These are phyloP conservation scores for Puccinia brachypodii DNA, from an alignment of 1,284 basidiomycete species.

Conservation along the genomic window DNA sequence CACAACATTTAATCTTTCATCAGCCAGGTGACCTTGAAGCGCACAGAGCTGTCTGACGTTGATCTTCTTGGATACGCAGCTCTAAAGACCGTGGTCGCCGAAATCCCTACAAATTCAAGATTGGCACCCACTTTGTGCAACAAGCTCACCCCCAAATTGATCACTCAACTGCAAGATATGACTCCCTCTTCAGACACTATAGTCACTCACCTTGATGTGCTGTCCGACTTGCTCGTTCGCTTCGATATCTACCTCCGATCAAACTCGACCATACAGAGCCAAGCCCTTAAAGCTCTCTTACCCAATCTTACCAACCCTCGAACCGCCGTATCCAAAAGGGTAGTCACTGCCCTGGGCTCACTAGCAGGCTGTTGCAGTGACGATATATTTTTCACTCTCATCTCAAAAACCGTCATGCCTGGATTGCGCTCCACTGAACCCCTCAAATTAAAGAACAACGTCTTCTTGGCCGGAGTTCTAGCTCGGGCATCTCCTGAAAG, in stretches of 20 bases:
- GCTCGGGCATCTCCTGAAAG: conserved; percentile 43
- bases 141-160: conserved; percentile 79
- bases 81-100: conserved; percentile 88
- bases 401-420: conserved; percentile 66
- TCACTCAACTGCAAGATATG: conserved; percentile 74
- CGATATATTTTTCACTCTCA: conserved; percentile 64
- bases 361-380: conserved; percentile 67
- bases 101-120: conserved; percentile 76
- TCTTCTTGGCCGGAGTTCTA: conserved; percentile 35
- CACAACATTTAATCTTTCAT: conserved; percentile 31
- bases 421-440: conserved; percentile 60
- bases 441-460: conserved; percentile 25
- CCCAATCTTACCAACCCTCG: conserved; percentile 74
- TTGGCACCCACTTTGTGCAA: conserved; percentile 76
- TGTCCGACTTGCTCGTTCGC: conserved; percentile 84
- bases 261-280: conserved; percentile 57
- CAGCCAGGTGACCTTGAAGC: background rate
- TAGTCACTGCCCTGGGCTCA: conserved; percentile 71
- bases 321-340: conserved; percentile 82
- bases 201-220: conserved; percentile 83
- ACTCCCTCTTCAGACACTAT: conserved; percentile 77
- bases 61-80: conserved; percentile 61
- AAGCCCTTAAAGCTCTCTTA: conserved; percentile 71
- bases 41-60: conserved; percentile 8
- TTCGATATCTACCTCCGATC: conserved; percentile 64